These are phyloP conservation scores for Tolypocladium tundrense DNA, from an alignment of 2,329 filamentous ascomycete species.

Conservation along the genomic window DNA sequence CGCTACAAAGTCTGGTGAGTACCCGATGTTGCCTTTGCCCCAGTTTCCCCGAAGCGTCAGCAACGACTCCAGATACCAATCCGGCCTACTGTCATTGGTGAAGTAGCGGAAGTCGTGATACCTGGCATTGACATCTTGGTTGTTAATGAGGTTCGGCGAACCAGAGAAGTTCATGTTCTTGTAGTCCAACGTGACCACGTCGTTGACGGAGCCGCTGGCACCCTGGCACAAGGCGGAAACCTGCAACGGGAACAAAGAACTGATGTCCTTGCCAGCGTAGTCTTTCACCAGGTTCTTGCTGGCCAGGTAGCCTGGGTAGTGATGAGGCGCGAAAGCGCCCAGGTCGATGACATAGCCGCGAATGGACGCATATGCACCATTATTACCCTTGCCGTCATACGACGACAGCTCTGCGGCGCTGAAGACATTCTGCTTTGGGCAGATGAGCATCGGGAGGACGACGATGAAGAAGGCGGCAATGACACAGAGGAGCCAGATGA, in stretches of 20 bases:
- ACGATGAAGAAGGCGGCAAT: constrained; percentile 83
- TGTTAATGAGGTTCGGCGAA: constrained; percentile 52
- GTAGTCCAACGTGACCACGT: constrained; percentile 76
- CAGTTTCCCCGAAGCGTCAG: constrained; percentile 65
- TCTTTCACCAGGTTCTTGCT: constrained; percentile 49
- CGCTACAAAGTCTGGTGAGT: constrained; percentile 65
- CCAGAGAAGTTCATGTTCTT: constrained; percentile 65
- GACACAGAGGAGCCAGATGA: constrained; percentile 84
- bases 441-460: constrained; percentile 77
- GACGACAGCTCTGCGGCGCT: constrained; percentile 64
- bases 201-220: constrained; percentile 51
- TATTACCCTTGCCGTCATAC: constrained; percentile 60
- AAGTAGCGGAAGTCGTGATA: constrained; percentile 92
- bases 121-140: constrained; percentile 58
- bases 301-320: constrained; percentile 58
- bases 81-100: constrained; percentile 69
- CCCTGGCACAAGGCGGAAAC: constrained; percentile 87
- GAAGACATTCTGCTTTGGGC: constrained; percentile 83
- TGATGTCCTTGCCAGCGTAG: constrained; percentile 85
- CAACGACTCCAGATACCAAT: constrained; percentile 93
- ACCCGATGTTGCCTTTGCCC: constrained; percentile 81
- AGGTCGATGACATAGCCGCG: constrained; percentile 87
- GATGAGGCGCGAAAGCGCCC: constrained; percentile 57
- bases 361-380: constrained; percentile 63
- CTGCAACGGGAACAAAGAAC: constrained; percentile 81